Evolutionary conservation across 2,329 filamentous ascomycete species (phyloP), one percentile per base, ranked within the genome.

Genomic region (Nothophoma quercina): DNA sequence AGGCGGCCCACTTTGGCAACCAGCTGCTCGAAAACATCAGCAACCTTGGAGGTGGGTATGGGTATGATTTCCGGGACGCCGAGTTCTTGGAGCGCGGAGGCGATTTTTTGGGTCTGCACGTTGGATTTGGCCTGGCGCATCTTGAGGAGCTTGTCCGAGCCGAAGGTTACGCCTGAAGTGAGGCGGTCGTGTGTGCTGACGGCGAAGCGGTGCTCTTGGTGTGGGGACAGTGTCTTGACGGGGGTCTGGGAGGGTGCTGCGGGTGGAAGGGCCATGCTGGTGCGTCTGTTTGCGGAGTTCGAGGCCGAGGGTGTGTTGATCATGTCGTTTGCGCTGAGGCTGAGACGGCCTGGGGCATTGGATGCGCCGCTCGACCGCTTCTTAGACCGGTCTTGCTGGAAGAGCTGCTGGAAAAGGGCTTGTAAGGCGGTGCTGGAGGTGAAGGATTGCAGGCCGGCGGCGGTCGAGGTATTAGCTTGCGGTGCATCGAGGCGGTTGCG

Each of bases 401-500:
- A 85, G 28, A 98, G 84, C 59, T 88, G 92, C 68, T 93, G 88
- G 54, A 96, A 85, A 15, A 98, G 83, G 46, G 87, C 85, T 48
- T 90, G 87, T 4, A 99, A 79, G 7, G 91, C 91, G 57, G 87
- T 82, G 46, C 90, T 96, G 15, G 90, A 89, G 67, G 91, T 91
- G 78, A 96, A 96, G 36, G 75, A 71, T 51, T 81, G 80, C 41
- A 78, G 46, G 6, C 69, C 71, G 4, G 70, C 68, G 2, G 67
- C 64, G 2, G 60, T 58, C 13, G 63, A 56, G 23, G 59, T 63
- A 41, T 72, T 88, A 74, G 78, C 89, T 19, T 82, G 79, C 0
- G 93, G 93, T 58, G 91, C 90, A 68, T 97, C 93, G 9, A 99
- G 86, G 44, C 93, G 85, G 58, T 86, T 85, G 76, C 93, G 96